Conservation (phyloP, 108 stramenopile genomes). For the Skeletonema grethae region DNA sequence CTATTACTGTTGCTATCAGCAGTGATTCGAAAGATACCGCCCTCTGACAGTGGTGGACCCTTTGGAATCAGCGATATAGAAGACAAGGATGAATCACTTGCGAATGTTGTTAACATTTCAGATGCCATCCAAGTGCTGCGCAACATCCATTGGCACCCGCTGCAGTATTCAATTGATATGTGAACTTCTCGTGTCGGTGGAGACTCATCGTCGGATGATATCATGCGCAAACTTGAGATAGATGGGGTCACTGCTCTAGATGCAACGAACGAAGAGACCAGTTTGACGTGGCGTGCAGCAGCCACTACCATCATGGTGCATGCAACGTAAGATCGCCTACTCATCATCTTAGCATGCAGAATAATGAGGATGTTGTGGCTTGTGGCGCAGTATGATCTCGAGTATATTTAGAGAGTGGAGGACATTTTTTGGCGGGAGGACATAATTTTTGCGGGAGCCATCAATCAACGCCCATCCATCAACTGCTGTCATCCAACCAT, state of each 20-base stretch:
- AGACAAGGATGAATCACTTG: constrained; percentile 44
- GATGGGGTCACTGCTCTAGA: background rate
- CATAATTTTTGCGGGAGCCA: no score
- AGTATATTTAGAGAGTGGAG: no score
- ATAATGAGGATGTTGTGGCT: no score
- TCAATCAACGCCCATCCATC: no score
- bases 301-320: background rate
- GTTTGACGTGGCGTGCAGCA: background rate
- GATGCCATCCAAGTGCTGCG: constrained; percentile 78
- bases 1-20: constrained; percentile 7
- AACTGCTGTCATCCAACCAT: no score
- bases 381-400: no score
- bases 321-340: background rate
- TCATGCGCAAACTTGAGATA: background rate
- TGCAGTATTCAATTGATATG: constrained; percentile 81
- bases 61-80: constrained; percentile 58
- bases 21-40: constrained; percentile 35
- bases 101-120: constrained; percentile 81
- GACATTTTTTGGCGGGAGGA: no score
- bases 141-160: constrained; percentile 84
- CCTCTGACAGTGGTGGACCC: constrained; percentile 37
- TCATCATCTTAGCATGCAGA: background rate
- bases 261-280: background rate
- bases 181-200: background rate
- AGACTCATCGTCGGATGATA: background rate